phyloP scores from a whole-genome alignment of 1,284 basidiomycete species.

The Ceratobasidium sp. region DNA sequence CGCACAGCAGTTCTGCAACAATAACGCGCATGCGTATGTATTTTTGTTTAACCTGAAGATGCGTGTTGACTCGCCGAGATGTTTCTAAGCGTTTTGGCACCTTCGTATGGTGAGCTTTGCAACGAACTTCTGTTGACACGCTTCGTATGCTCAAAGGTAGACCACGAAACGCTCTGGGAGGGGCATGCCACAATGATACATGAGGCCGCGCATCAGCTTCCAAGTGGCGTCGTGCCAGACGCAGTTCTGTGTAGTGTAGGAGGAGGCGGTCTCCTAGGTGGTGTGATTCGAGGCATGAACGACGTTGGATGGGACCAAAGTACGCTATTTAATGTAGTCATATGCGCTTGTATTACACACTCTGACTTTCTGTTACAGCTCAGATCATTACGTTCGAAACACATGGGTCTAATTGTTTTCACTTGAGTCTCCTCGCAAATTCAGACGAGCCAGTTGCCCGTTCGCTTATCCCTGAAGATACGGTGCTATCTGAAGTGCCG shows the following conservation, averaged over 20 bases:
- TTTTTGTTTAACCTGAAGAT: not conserved
- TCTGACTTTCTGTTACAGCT: constrained; percentile 58
- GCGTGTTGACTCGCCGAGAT: not conserved
- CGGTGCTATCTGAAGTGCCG: not conserved
- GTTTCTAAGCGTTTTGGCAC: constrained; percentile 12
- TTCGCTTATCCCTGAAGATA: not conserved
- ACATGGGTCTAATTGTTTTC: constrained; percentile 75
- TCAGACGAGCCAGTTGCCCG: not conserved
- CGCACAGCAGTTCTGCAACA: constrained; percentile 59
- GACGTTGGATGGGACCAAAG: constrained; percentile 63
- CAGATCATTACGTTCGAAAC: constrained; percentile 71
- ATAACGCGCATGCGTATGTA: constrained; percentile 54
- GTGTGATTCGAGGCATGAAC: constrained; percentile 71
- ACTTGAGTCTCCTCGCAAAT: constrained; percentile 63
- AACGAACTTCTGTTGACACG: not conserved
- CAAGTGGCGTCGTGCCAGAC: constrained; percentile 62
- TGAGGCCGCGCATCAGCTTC: constrained; percentile 68
- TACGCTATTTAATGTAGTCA: constrained; percentile 25
- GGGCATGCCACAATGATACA: constrained; percentile 75
- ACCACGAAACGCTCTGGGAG: constrained; percentile 72
- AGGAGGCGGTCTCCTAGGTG: constrained; percentile 74
- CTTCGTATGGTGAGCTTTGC: constrained; percentile 2
- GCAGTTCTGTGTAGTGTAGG: constrained; percentile 81
- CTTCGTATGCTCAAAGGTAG: constrained; percentile 48
- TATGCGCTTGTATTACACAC: not conserved